These are phyloP conservation scores for Salvia rosmarinus DNA, from an alignment of 257 asterid genomes.

Conservation along the genomic window DNA sequence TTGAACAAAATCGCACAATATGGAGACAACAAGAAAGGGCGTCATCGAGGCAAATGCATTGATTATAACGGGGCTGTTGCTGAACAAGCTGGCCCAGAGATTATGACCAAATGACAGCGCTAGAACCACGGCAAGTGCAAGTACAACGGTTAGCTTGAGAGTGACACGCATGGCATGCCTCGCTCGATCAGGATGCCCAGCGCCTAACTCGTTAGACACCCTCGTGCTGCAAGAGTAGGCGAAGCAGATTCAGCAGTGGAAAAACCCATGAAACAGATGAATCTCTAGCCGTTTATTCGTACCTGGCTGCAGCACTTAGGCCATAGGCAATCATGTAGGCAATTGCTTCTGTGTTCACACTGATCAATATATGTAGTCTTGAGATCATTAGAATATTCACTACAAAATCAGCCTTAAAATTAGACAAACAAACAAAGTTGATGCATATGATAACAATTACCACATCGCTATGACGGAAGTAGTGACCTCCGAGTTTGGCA, in stretches of 20 bases:
- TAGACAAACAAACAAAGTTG: background rate
- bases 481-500: conserved; percentile 70
- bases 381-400: background rate
- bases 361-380: conserved; percentile 13
- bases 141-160: conserved; percentile 52
- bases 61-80: conserved; percentile 55
- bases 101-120: conserved; percentile 59
- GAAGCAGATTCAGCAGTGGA: background rate
- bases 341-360: conserved; percentile 50
- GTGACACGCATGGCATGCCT: conserved; percentile 67
- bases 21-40: conserved; percentile 58
- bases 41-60: conserved; percentile 59
- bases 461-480: conserved; percentile 89
- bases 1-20: conserved; percentile 61
- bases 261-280: background rate
- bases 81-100: conserved; percentile 71
- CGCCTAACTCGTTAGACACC: conserved; percentile 85
- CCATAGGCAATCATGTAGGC: conserved; percentile 70
- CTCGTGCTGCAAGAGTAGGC: conserved; percentile 66
- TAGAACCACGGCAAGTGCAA: conserved; percentile 44
- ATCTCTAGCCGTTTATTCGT: conserved; percentile 11
- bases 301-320: conserved; percentile 88
- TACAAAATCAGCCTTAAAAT: background rate
- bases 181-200: conserved; percentile 63
- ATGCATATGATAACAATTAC: conserved; percentile 36